Conservation (phyloP, 257 asterid genomes). For the Solanum acaule region DNA sequence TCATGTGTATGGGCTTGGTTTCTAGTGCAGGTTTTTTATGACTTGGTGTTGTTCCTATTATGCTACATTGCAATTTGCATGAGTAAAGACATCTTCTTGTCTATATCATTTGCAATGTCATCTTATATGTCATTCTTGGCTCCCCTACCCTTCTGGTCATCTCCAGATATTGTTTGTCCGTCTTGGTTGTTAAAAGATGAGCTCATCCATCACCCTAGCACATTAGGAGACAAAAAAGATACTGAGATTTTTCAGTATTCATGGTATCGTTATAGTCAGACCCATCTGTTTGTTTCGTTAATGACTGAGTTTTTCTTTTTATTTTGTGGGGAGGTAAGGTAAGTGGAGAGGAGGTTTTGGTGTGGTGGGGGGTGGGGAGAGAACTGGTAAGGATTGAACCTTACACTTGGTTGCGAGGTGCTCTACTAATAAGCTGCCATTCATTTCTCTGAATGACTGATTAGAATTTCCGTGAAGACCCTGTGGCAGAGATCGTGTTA, state of each 20-base stretch:
- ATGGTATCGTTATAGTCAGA: neutral
- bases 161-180: neutral
- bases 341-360: neutral
- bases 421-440: neutral
- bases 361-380: too few species aligned
- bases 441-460: neutral
- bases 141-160: neutral
- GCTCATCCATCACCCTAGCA: neutral
- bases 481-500: neutral
- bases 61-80: neutral
- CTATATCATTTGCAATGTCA: neutral
- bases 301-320: neutral
- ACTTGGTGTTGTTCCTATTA: neutral
- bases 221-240: neutral
- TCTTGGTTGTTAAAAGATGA: neutral
- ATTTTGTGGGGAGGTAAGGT: neutral
- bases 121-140: neutral
- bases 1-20: neutral
- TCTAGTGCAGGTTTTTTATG: neutral
- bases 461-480: neutral
- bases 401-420: neutral
- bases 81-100: neutral
- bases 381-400: neutral
- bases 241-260: neutral
- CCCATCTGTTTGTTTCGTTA: neutral